Conservation (phyloP, 306 rosid genomes). For the Citrullus amarus region DNA sequence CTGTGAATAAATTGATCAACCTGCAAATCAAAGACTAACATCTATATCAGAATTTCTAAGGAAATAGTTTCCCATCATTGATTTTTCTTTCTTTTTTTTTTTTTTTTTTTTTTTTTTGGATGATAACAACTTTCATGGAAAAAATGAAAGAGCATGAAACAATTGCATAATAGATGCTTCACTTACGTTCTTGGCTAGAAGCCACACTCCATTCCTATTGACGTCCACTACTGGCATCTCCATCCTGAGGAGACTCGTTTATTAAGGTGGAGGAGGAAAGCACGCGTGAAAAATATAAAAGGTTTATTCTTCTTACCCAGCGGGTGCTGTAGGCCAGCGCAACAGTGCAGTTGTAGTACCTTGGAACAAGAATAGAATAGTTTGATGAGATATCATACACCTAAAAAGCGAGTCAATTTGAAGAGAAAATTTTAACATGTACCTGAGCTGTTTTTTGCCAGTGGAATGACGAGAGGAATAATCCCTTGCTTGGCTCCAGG, state of each 20-base stretch:
- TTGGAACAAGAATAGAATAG: slow-evolving; percentile 19
- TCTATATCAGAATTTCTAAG: not conserved
- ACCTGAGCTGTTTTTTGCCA: slow-evolving; percentile 66
- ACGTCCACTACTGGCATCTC: slow-evolving; percentile 96
- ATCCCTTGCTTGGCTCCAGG: slow-evolving; percentile 79
- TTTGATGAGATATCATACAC: slow-evolving; percentile 4
- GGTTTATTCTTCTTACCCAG: slow-evolving; percentile 42
- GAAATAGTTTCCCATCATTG: not conserved
- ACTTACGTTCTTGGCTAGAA: slow-evolving; percentile 80
- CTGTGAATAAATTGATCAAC: slow-evolving; percentile 88
- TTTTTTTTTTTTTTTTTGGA: no score
- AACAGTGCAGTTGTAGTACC: slow-evolving; percentile 73
- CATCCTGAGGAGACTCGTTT: slow-evolving; percentile 45
- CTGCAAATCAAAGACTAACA: slow-evolving; percentile 17
- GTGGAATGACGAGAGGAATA: slow-evolving; percentile 69
- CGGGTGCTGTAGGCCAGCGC: slow-evolving; percentile 95
- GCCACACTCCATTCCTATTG: slow-evolving; percentile 78
- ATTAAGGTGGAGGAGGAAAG: slow-evolving; percentile 9
- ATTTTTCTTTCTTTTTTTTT: no score
- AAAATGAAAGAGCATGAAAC: not conserved
- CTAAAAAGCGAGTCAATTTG: not conserved
- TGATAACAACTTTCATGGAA: no score
- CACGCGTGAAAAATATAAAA: not conserved
- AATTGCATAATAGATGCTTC: not conserved
- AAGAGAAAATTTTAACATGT: slow-evolving; percentile 2